Evolutionary conservation across 768 basidiomycete genomes (phyloP).

Genomic region (Chlorophyllum brunneum): DNA sequence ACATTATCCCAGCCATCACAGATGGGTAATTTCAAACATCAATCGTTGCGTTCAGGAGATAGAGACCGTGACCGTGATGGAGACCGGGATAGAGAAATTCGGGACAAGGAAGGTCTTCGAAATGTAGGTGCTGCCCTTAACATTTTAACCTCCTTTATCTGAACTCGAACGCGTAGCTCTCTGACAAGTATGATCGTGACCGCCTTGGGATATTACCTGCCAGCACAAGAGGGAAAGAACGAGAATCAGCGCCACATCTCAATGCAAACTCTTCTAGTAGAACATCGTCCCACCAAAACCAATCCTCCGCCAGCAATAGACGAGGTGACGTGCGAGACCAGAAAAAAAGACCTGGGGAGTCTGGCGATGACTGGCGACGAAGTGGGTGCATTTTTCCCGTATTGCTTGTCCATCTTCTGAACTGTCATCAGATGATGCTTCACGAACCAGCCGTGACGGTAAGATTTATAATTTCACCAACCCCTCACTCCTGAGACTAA

Average conservation of each 20-base stretch:
- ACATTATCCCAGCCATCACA: constrained; percentile 79
- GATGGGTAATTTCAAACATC: constrained; percentile 93
- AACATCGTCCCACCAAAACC: constrained; percentile 32
- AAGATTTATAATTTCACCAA: constrained; percentile 18
- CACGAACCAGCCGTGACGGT: constrained; percentile 58
- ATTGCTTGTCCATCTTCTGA: constrained; percentile 13
- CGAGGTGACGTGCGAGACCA: constrained; percentile 57
- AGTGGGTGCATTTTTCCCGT: constrained; percentile 41
- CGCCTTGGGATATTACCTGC: constrained; percentile 55
- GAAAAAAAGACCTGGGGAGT: constrained; percentile 71
- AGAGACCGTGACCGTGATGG: constrained; percentile 48
- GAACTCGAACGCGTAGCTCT: constrained; percentile 47
- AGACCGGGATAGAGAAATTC: constrained; percentile 52
- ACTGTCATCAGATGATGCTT: constrained; percentile 38
- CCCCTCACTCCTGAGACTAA: constrained; percentile 19
- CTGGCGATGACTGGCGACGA: constrained; percentile 82
- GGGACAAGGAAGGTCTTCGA: constrained; percentile 75
- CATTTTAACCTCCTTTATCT: constrained; percentile 7
- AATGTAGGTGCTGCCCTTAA: constrained; percentile 46
- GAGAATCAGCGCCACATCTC: constrained; percentile 64
- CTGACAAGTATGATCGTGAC: constrained; percentile 85
- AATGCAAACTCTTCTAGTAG: constrained; percentile 38
- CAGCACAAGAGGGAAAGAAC: constrained; percentile 57
- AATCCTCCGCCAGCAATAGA: constrained; percentile 37
- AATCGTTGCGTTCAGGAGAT: constrained; percentile 69